Conservation (phyloP, 1,284 basidiomycete genomes). For the Rhizopogon hawkerae region DNA sequence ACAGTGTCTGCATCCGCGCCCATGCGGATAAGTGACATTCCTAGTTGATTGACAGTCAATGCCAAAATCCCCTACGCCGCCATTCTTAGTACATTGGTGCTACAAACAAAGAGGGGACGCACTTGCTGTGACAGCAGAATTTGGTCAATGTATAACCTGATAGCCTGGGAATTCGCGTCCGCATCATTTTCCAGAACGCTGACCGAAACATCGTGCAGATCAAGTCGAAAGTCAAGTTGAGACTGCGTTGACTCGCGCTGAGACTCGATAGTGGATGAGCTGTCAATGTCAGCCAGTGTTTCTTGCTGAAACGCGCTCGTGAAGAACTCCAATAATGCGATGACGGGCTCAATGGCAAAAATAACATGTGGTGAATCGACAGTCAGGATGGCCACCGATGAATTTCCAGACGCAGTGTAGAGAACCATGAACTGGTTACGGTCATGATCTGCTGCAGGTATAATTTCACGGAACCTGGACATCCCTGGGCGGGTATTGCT, state of each 20-base stretch:
- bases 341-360: slow-evolving; percentile 89
- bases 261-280: slow-evolving; percentile 12
- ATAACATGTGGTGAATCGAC: slow-evolving; percentile 93
- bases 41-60: slow-evolving; percentile 74
- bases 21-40: slow-evolving; percentile 94
- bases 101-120: slow-evolving; percentile 5
- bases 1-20: slow-evolving; percentile 77
- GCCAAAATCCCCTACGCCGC: slow-evolving; percentile 68
- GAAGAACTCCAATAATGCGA: slow-evolving; percentile 84
- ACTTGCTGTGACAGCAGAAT: slow-evolving; percentile 91
- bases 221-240: slow-evolving; percentile 65
- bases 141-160: slow-evolving; percentile 79
- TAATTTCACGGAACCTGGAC: slow-evolving; percentile 90
- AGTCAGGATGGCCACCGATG: slow-evolving; percentile 75
- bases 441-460: slow-evolving; percentile 84
- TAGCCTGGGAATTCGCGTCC: slow-evolving; percentile 77
- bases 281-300: slow-evolving; percentile 15
- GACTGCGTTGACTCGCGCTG: slow-evolving; percentile 18
- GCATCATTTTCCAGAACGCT: slow-evolving; percentile 85
- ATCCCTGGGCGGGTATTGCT: slow-evolving; percentile 78
- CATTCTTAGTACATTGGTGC: slow-evolving; percentile 10
- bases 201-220: slow-evolving; percentile 88
- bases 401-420: slow-evolving; percentile 70
- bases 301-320: slow-evolving; percentile 47
- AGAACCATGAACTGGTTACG: slow-evolving; percentile 94